Evolutionary conservation across 306 rosid genomes (phyloP), one percentile per base, ranked within the genome.

Genomic region (Acmispon strigosus): DNA sequence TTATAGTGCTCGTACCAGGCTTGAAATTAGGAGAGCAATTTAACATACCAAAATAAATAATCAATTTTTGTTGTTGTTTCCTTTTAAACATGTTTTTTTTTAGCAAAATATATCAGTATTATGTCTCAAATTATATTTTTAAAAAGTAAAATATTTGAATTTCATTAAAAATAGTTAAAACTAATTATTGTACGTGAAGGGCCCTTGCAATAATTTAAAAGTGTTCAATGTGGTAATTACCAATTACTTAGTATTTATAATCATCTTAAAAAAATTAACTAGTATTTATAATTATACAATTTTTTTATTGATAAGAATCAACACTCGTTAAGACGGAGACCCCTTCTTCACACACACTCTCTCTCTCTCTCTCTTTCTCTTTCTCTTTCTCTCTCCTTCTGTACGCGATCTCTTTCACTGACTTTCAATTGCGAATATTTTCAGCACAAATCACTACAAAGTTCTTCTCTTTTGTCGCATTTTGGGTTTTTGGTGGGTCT

Each of bases 341-440:
- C 82, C 55, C 44, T 47, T 32, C 4, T 80, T 49, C 20, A 76
- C 85, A 76, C 85, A 62, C 77, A 49, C 58, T 10, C 34, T 27
- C 3, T 27, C 34, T 2, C 78, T 7, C 29, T 29, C 10, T 55
- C 6, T 55, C 53, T 59, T 24, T 11, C 13, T 47, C 43, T 16
- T 49, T 13, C 20, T 18, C 43, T 53, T 11, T 22, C 43, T 69
- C 78, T 58, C 77, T 75, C 83, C 64, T 65, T 74, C 77, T 68
- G 55, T 76, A 68, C 86, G 86, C 88, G 87, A 90, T 88, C 88
- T 84, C 84, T 84, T 76, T 80, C 90, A 70, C 81, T 75, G 63
- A 51, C 77, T 63, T 61, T 59, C 79, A 82, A 81, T 82, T 87
- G 69, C 74, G 75, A 79, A 77, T 66, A 53, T 59, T 71, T 73